A percentile compares a stretch with the other conserved stretches of the same genome.
Conservation (phyloP, 2,329 filamentous ascomycete genomes). For the Claviceps capensis region DNA sequence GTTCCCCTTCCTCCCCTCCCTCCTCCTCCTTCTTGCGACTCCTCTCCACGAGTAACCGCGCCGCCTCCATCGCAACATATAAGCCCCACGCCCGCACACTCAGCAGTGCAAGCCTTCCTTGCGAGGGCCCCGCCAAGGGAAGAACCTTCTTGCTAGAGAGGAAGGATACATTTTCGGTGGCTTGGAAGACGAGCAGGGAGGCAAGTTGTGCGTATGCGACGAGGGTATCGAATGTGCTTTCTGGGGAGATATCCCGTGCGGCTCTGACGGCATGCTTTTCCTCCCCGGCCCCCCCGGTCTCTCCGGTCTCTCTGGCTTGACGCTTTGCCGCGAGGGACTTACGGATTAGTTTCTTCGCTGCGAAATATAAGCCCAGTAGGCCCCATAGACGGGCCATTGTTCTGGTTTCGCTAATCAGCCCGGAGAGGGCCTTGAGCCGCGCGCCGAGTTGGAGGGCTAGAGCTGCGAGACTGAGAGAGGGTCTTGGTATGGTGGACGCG, state of each 20-base stretch:
- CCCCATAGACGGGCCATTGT: conserved; percentile 68
- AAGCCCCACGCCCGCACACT: conserved; percentile 69
- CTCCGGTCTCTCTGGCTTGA: conserved; percentile 10
- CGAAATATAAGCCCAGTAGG: conserved; percentile 58
- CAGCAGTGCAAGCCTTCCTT: conserved; percentile 52
- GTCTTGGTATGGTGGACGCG: conserved; percentile 22
- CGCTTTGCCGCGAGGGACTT: conserved; percentile 11
- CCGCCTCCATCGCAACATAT: conserved; percentile 65
- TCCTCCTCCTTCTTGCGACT: conserved; percentile 21
- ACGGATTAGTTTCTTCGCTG: conserved; percentile 39
- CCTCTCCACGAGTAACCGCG: conserved; percentile 42
- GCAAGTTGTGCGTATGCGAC: conserved; percentile 57
- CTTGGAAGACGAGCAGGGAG: conserved; percentile 57
- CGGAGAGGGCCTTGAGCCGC: conserved; percentile 46
- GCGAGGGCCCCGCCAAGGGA: conserved; percentile 38
- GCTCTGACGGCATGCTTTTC: conserved; percentile 11
- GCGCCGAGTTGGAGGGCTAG: conserved; percentile 34
- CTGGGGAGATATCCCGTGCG: conserved; percentile 21
- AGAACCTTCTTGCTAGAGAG: conserved; percentile 62
- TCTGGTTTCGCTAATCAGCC: conserved; percentile 54
- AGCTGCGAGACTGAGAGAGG: conserved; percentile 22
- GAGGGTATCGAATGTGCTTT: conserved; percentile 25
- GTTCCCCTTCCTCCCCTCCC: no score
- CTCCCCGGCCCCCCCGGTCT: conserved; percentile 11
- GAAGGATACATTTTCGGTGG: conserved; percentile 72